phyloP scores from a whole-genome alignment of 805 yeast species.

The Saturnispora besseyi region DNA sequence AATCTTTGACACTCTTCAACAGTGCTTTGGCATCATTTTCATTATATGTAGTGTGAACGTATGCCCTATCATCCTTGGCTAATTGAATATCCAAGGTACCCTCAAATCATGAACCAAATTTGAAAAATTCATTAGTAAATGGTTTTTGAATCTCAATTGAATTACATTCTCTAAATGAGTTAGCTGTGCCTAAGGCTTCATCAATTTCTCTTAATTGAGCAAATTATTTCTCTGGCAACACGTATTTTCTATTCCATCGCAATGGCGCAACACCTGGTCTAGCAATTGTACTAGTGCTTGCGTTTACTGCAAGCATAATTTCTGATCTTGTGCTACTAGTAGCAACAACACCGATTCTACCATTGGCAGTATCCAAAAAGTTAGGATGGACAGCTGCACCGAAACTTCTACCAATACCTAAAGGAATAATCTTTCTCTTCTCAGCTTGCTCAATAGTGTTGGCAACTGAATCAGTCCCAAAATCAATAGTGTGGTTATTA shows the following conservation, averaged over 20 bases:
- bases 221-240: conserved; percentile 21
- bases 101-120: conserved; percentile 24
- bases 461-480: conserved; percentile 20
- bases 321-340: conserved; percentile 22
- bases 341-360: conserved; percentile 23
- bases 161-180: conserved; percentile 24
- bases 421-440: conserved; percentile 18
- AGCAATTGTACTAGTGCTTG: conserved; percentile 22
- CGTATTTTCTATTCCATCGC: conserved; percentile 23
- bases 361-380: conserved; percentile 20
- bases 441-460: conserved; percentile 22
- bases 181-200: conserved; percentile 24
- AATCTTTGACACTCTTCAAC: conserved; percentile 19
- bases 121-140: conserved; percentile 18
- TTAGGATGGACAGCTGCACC: conserved; percentile 21
- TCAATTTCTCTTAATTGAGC: conserved; percentile 21
- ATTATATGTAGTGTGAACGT: conserved; percentile 20
- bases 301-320: conserved; percentile 21
- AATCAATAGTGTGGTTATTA: conserved; percentile 24
- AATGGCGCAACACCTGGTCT: conserved; percentile 24
- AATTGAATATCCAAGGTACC: conserved; percentile 21
- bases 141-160: conserved; percentile 24
- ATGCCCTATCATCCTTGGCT: conserved; percentile 18
- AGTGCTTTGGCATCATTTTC: conserved; percentile 18
- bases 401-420: conserved; percentile 23